Evolutionary conservation across 2,329 filamentous ascomycete genomes (phyloP).

Genomic region (Epichloe elymi): DNA sequence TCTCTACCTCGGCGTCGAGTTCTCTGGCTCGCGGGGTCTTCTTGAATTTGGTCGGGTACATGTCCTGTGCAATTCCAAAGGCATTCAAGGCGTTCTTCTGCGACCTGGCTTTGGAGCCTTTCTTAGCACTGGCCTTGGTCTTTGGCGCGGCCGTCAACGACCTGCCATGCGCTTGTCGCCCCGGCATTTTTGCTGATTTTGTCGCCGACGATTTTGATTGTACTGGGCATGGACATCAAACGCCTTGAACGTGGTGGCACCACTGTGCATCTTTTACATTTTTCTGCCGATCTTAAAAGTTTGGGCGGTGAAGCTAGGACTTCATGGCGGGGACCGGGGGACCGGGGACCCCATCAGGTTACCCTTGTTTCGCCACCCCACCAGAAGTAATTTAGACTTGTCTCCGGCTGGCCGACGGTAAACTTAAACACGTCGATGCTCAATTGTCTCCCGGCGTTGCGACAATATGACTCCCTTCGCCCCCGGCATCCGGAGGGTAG

Average conservation of each 20-base stretch:
- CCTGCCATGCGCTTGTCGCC: conserved; percentile 45
- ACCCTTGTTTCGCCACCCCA: conserved; percentile 8
- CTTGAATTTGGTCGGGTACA: conserved; percentile 34
- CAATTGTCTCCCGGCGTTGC: background rate
- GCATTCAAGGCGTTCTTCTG: conserved; percentile 41
- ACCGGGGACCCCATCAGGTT: conserved; percentile 9
- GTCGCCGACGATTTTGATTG: background rate
- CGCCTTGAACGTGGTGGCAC: background rate
- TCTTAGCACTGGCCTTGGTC: conserved; percentile 21
- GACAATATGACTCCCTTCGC: conserved; percentile 27
- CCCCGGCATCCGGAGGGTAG: conserved; percentile 28
- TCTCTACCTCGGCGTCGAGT: conserved; percentile 33
- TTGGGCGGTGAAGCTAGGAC: conserved; percentile 17
- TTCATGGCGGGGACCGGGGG: conserved; percentile 14
- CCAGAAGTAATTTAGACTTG: background rate
- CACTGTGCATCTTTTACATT: conserved; percentile 6
- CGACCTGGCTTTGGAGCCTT: conserved; percentile 32
- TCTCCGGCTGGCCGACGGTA: background rate
- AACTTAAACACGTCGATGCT: too few relatives aligned
- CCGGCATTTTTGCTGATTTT: conserved; percentile 32
- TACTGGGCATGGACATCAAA: background rate
- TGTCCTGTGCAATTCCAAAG: conserved; percentile 42
- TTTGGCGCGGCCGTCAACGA: conserved; percentile 29
- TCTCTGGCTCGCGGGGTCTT: conserved; percentile 37
- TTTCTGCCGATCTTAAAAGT: conserved; percentile 19